Percentiles rank a stretch among this genome's conserved stretches.
Conservation (phyloP, 257 asterid species). For the Rhazya stricta region DNA sequence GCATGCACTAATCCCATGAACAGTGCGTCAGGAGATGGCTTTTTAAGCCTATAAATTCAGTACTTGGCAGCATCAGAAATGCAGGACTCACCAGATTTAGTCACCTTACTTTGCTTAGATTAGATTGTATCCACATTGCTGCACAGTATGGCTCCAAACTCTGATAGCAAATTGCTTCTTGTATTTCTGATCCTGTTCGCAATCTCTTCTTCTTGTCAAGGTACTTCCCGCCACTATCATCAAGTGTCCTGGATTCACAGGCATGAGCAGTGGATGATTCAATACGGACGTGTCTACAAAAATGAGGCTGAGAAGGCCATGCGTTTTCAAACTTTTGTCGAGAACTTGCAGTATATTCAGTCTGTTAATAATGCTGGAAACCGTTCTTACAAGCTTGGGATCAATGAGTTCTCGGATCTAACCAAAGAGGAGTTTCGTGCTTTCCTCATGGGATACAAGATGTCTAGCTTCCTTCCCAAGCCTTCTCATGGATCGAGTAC, state of each 20-base stretch:
- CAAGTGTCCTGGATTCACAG: neutral
- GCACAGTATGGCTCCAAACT: neutral
- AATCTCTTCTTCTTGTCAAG: neutral
- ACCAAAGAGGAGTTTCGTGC: neutral
- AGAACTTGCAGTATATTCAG: neutral
- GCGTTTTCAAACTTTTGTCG: neutral
- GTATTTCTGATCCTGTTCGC: neutral
- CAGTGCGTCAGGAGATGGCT: neutral
- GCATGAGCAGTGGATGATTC: conserved; percentile 1
- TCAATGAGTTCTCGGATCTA: neutral
- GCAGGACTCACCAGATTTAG: neutral
- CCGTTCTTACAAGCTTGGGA: conserved; percentile 3
- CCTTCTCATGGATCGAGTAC: neutral
- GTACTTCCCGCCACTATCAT: neutral
- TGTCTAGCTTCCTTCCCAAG: neutral
- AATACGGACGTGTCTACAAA: neutral
- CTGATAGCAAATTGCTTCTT: neutral
- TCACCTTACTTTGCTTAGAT: neutral
- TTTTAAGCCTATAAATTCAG: neutral
- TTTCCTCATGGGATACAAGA: neutral
- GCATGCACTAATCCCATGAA: neutral
- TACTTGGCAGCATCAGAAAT: neutral
- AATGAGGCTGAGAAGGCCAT: conserved; percentile 1
- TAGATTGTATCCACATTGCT: no score
- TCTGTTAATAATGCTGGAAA: neutral